These are phyloP conservation scores for Lineolata rhizophorae DNA, from an alignment of 495 filamentous ascomycete species.

Conservation along the genomic window DNA sequence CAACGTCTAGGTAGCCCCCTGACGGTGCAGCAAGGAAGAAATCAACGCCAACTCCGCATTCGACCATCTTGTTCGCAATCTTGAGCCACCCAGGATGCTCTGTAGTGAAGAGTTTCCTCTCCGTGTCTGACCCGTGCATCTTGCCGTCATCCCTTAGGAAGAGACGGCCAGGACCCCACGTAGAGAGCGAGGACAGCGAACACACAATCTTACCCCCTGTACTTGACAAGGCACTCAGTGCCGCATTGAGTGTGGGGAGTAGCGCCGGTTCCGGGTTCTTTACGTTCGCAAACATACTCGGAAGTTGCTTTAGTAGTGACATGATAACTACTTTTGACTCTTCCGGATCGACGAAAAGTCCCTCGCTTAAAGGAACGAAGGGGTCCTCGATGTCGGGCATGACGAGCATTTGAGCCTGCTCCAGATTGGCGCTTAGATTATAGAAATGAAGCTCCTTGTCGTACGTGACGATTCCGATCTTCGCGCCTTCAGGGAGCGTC, in stretches of 20 bases:
- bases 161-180: conserved; percentile 69
- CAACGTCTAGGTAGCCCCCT: conserved; percentile 81
- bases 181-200: conserved; percentile 63
- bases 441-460: conserved; percentile 96
- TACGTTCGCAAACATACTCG: conserved; percentile 60
- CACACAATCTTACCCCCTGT: conserved; percentile 90
- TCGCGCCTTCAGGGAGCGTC: conserved; percentile 54
- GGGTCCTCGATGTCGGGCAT: conserved; percentile 97
- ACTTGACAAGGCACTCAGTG: conserved; percentile 51
- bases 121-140: conserved; percentile 64
- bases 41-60: conserved; percentile 70
- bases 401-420: conserved; percentile 92
- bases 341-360: conserved; percentile 87
- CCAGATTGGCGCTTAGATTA: conserved; percentile 62
- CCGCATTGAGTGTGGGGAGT: conserved; percentile 62
- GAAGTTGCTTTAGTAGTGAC: conserved; percentile 57
- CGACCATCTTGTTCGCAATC: conserved; percentile 66
- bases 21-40: conserved; percentile 84
- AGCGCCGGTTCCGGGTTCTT: conserved; percentile 81
- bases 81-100: conserved; percentile 74
- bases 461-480: conserved; percentile 87
- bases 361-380: conserved; percentile 80
- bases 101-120: conserved; percentile 79
- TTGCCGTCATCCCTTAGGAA: conserved; percentile 75
- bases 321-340: conserved; percentile 76